phyloP scores from a whole-genome alignment of 805 yeast species.

The Clavispora fructus region DNA sequence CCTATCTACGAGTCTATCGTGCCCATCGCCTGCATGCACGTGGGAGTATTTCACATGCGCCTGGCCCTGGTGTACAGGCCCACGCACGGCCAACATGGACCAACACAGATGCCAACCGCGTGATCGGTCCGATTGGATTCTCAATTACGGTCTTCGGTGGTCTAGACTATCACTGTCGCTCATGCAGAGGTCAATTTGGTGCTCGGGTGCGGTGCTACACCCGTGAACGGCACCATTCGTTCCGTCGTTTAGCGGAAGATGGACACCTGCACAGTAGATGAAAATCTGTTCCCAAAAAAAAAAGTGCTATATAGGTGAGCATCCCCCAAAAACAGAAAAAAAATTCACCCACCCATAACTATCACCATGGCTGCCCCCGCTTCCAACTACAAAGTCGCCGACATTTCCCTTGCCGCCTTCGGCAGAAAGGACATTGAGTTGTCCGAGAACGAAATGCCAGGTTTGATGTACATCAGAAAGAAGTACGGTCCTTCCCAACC shows the following conservation, averaged over 20 bases:
- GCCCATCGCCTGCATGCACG: not conserved
- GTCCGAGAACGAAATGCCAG: constrained; percentile 99
- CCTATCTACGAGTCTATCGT: too few relatives aligned
- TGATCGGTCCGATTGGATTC: too few relatives aligned
- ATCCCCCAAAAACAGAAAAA: not conserved
- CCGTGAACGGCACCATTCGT: not conserved
- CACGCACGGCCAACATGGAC: not conserved
- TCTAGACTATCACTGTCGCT: too few relatives aligned
- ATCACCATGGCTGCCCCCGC: constrained; percentile 37
- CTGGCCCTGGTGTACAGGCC: not conserved
- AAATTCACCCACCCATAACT: not conserved
- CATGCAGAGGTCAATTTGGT: too few relatives aligned
- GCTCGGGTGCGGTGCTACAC: not conserved
- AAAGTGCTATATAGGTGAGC: not conserved
- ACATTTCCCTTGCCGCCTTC: constrained; percentile 96
- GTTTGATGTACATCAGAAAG: constrained; percentile 95
- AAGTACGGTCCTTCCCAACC: constrained; percentile 91
- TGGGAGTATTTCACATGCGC: not conserved
- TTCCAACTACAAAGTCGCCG: constrained; percentile 88
- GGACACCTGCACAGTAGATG: not conserved
- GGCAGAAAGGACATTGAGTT: constrained; percentile 99
- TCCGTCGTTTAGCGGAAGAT: not conserved
- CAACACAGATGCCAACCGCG: not conserved
- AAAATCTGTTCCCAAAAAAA: not conserved
- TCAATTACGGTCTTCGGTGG: too few relatives aligned